A percentile compares a stretch with the other conserved stretches of the same genome.
These are phyloP conservation scores for Pseudogymnoascus sp. DNA, from an alignment of 2,329 filamentous ascomycete genomes.

Conservation along the genomic window DNA sequence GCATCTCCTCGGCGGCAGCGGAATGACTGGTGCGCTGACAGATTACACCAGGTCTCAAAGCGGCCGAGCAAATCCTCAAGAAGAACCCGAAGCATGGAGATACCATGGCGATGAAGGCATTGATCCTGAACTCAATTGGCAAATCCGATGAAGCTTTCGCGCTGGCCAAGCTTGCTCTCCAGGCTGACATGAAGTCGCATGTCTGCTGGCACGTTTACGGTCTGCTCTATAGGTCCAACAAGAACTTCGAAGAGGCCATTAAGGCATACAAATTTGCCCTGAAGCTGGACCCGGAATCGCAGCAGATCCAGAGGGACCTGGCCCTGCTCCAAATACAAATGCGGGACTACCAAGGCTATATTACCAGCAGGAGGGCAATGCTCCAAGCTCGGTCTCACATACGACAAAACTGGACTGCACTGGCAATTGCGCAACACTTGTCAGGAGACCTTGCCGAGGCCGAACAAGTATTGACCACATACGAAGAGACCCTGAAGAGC, in stretches of 20 bases:
- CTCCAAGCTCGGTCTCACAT: conserved; percentile 73
- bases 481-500: conserved; percentile 85
- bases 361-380: conserved; percentile 83
- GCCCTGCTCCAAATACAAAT: conserved; percentile 93
- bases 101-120: conserved; percentile 96
- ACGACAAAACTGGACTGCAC: conserved; percentile 94
- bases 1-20: conserved; percentile 14
- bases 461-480: conserved; percentile 84
- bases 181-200: conserved; percentile 97
- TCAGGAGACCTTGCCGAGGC: conserved; percentile 78
- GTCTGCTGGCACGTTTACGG: conserved; percentile 99
- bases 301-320: conserved; percentile 88
- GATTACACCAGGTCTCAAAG: conserved; percentile 63
- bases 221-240: conserved; percentile 81
- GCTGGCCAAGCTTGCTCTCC: conserved; percentile 84
- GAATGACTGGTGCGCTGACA: conserved; percentile 11
- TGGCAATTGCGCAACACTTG: conserved; percentile 88
- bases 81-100: conserved; percentile 96
- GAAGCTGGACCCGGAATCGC: conserved; percentile 84
- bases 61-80: conserved; percentile 90
- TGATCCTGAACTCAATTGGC: conserved; percentile 89
- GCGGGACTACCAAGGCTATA: conserved; percentile 88
- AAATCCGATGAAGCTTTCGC: conserved; percentile 92
- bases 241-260: conserved; percentile 98
- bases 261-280: conserved; percentile 98